Percentiles rank a stretch among this genome's conserved stretches.
phyloP scores from a whole-genome alignment of 2,329 filamentous ascomycete species.

The Ceratocystis variospora region DNA sequence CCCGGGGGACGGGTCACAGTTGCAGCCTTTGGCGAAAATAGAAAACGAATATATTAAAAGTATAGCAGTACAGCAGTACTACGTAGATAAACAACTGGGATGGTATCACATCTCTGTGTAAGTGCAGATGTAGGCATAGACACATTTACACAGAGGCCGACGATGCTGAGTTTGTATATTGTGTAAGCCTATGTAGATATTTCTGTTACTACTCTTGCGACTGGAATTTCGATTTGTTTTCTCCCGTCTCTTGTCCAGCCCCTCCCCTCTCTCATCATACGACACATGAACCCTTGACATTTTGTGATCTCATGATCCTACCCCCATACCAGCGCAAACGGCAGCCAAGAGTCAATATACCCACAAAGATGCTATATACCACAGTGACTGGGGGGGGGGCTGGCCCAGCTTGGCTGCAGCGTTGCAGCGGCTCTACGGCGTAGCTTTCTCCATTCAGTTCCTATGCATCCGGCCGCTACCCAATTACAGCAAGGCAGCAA shows the following conservation, averaged over 20 bases:
- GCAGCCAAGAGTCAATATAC: neutral
- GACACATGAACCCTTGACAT: neutral
- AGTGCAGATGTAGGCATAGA: neutral
- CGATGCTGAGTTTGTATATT: no score
- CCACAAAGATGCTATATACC: neutral
- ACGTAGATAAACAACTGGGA: no score
- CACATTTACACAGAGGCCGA: no score
- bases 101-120: neutral
- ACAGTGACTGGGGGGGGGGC: neutral
- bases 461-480: neutral
- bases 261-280: neutral
- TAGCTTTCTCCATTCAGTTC: neutral
- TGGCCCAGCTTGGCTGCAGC: neutral
- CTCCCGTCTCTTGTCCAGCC: neutral
- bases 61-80: no score
- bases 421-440: neutral
- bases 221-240: neutral
- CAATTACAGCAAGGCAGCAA: neutral
- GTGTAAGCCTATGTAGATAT: no score
- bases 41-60: no score
- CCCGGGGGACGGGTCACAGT: no score
- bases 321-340: neutral
- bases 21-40: no score
- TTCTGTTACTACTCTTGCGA: no score
- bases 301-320: slow-evolving; percentile 3